Conservation (phyloP, 2,329 filamentous ascomycete species). For the Alternaria sp. region DNA sequence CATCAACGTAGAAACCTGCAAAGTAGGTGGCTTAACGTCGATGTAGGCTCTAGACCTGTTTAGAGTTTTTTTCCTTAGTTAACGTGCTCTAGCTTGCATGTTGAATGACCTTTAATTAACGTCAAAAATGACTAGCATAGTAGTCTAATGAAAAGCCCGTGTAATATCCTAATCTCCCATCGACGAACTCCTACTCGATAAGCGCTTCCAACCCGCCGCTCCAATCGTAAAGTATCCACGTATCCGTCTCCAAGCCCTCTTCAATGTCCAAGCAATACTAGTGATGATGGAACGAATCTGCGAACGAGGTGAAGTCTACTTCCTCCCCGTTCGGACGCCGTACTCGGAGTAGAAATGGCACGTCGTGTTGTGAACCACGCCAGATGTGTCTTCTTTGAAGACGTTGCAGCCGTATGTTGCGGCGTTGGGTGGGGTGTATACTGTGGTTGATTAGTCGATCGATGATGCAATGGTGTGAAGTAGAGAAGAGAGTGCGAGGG, state of each 20-base stretch:
- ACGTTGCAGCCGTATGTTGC: conserved; percentile 81
- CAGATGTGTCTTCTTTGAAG: conserved; percentile 77
- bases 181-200: not conserved
- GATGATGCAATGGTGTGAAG: too few relatives aligned
- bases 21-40: too few relatives aligned
- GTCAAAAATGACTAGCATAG: not conserved
- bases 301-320: not conserved
- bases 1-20: too few relatives aligned
- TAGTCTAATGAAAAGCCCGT: not conserved
- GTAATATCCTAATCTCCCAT: not conserved
- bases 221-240: not conserved
- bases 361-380: conserved; percentile 32
- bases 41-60: too few relatives aligned
- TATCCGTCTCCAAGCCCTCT: not conserved
- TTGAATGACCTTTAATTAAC: not conserved
- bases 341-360: conserved; percentile 46
- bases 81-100: not conserved
- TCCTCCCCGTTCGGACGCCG: conserved; percentile 17
- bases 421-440: conserved; percentile 90
- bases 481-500: too few relatives aligned
- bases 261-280: not conserved
- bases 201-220: not conserved
- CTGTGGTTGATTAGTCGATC: conserved; percentile 40
- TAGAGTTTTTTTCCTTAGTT: too few relatives aligned
- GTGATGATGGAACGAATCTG: not conserved